phyloP scores from a whole-genome alignment of 2,329 filamentous ascomycete genomes.

The Phialocephala subalpina region DNA sequence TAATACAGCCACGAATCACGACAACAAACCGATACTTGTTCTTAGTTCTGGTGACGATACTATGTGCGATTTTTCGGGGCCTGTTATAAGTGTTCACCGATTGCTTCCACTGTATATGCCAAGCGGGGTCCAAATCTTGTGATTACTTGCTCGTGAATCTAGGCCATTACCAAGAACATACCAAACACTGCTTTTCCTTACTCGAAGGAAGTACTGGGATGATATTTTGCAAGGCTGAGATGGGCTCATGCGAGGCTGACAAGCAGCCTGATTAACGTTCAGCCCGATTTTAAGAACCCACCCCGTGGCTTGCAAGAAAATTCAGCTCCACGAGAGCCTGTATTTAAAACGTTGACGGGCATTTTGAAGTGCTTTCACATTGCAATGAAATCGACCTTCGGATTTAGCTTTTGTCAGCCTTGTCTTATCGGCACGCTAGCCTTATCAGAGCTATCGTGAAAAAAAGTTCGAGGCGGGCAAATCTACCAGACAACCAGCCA shows the following conservation, averaged over 20 bases:
- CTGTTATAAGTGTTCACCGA: not conserved
- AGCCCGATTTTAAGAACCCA: not conserved
- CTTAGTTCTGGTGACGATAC: not conserved
- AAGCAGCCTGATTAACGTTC: not conserved
- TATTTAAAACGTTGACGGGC: too few species aligned
- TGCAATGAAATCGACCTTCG: too few species aligned
- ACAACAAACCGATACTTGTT: not conserved
- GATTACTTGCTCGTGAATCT: too few species aligned
- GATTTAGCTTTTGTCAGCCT: not conserved
- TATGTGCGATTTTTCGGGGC: not conserved
- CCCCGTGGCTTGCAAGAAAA: too few species aligned
- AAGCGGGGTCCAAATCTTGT: not conserved
- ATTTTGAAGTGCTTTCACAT: too few species aligned
- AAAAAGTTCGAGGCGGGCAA: slow-evolving; percentile 28
- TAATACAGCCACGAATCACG: slow-evolving; percentile 1
- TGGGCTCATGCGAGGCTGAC: not conserved
- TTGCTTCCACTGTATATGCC: not conserved
- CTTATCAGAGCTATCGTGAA: slow-evolving; percentile 4
- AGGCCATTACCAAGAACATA: too few species aligned
- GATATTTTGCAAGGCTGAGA: not conserved
- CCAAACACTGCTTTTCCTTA: not conserved
- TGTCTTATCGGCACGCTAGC: slow-evolving; percentile 6
- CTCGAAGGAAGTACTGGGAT: not conserved
- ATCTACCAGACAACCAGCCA: not conserved
- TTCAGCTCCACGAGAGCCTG: too few species aligned